phyloP scores from a whole-genome alignment of 164 flowering plant species.

The Stephania cephalantha region DNA sequence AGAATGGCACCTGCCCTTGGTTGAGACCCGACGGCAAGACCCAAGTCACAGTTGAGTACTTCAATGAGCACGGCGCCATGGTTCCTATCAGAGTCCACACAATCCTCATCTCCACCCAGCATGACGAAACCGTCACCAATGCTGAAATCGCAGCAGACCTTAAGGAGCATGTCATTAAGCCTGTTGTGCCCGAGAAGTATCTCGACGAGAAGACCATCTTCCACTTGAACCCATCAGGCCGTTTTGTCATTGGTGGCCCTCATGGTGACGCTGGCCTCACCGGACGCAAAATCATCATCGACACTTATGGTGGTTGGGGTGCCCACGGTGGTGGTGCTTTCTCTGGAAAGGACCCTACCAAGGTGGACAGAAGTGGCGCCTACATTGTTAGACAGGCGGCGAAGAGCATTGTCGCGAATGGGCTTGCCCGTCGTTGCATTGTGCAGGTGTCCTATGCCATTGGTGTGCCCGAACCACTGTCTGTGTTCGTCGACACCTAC shows the following conservation, averaged over 20 bases:
- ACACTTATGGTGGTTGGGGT: constrained; percentile 70
- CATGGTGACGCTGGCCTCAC: constrained; percentile 78
- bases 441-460: constrained; percentile 66
- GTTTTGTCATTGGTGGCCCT: constrained; percentile 66
- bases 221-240: constrained; percentile 67
- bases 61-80: constrained; percentile 59
- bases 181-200: constrained; percentile 52
- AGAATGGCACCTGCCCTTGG: constrained; percentile 63
- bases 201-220: constrained; percentile 66
- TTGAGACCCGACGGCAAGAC: constrained; percentile 69
- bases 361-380: constrained; percentile 59
- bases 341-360: constrained; percentile 57
- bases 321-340: constrained; percentile 65
- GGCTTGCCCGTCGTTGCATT: constrained; percentile 51
- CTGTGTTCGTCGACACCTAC: constrained; percentile 45
- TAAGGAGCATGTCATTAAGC: constrained; percentile 62
- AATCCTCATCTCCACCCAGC: constrained; percentile 62
- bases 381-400: constrained; percentile 64
- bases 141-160: constrained; percentile 63
- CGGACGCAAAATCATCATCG: constrained; percentile 69
- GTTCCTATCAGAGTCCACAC: constrained; percentile 64
- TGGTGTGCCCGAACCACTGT: constrained; percentile 63
- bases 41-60: constrained; percentile 66
- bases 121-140: constrained; percentile 64
- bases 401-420: constrained; percentile 49